These are phyloP conservation scores for Russula abietina DNA, from an alignment of 768 basidiomycete species.

Conservation along the genomic window DNA sequence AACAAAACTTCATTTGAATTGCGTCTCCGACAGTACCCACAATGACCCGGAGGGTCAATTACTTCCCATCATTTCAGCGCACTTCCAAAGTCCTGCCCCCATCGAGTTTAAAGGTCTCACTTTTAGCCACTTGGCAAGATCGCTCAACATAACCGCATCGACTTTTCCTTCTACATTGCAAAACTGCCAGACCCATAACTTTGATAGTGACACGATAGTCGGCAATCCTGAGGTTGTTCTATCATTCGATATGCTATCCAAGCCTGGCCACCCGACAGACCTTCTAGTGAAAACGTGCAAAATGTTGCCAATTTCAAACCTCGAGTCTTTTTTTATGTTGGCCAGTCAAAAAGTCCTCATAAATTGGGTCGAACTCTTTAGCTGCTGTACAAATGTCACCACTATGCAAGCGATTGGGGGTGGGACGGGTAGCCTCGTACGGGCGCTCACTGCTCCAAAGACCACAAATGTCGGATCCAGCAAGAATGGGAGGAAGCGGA, in stretches of 20 bases:
- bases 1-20: not conserved
- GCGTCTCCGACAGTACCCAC: not conserved
- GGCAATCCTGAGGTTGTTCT: not conserved
- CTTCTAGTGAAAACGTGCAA: not conserved
- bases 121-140: too few relatives aligned
- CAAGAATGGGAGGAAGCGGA: not conserved
- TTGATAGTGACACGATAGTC: not conserved
- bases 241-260: not conserved
- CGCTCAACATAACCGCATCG: not conserved
- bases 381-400: not conserved
- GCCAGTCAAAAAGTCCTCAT: not conserved
- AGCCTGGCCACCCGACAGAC: not conserved
- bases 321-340: constrained; percentile 8
- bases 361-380: constrained; percentile 6
- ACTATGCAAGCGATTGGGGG: not conserved
- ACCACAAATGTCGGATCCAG: too few relatives aligned
- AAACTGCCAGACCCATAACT: not conserved
- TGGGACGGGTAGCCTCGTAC: not conserved
- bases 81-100: not conserved
- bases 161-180: not conserved
- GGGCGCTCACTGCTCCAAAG: not conserved
- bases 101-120: not conserved
- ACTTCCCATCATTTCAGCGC: not conserved
- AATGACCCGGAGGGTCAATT: not conserved
- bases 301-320: not conserved